Base-by-base conservation (phyloP, 495 filamentous ascomycete genomes). In the Podospora fimiseda region DNA sequence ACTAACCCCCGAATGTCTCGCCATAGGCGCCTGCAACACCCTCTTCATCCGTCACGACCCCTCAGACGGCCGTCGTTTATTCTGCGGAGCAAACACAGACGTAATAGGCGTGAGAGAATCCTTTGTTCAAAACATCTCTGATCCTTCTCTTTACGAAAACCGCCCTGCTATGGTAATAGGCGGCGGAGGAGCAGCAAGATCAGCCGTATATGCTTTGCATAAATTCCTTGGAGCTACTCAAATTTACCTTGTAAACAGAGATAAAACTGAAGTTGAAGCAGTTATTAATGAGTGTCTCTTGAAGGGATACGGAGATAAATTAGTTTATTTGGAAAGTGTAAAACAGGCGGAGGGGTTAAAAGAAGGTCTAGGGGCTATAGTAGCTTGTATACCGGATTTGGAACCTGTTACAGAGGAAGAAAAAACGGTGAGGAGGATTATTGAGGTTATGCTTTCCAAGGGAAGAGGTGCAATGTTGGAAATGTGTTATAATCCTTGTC, bases 401-500 rank as follows among this genome's bases (percentile, higher is more conserved):
- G 71, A 76, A 23, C 86, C 86, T 4, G 73, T 74, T 63, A 81
- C 78, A 0, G 65, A 74, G 14, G 75, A 72, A 42, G 86, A 90
- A 73, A 71, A 74, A 42, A 58, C 65, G 22, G 73, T 80, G 42
- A 70, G 86, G 13, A 62, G 64, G 11, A 74, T 86, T 13, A 68
- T 80, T n/a, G 71, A 82, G 66, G 68, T 71, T 13, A 74, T 88
- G 60, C 60, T 85, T 41, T 27, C 61, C 47, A 67, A 70, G 69
- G 65, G 73, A 48, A 27, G 85, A 71, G 86, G 86, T 9, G 79
- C 79, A 7, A 81, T 90, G 36, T 65, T 88, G 56, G 86, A 90
- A 69, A 89, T 90, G 86, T 88, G 85, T 71, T 89, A 90, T 63
- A 84, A 88, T 61, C 86, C 86, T 1, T 68, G 71, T 38, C 83